These are phyloP conservation scores for Chaetoceros tenuissimus DNA, from an alignment of 108 stramenopile species.

Conservation along the genomic window DNA sequence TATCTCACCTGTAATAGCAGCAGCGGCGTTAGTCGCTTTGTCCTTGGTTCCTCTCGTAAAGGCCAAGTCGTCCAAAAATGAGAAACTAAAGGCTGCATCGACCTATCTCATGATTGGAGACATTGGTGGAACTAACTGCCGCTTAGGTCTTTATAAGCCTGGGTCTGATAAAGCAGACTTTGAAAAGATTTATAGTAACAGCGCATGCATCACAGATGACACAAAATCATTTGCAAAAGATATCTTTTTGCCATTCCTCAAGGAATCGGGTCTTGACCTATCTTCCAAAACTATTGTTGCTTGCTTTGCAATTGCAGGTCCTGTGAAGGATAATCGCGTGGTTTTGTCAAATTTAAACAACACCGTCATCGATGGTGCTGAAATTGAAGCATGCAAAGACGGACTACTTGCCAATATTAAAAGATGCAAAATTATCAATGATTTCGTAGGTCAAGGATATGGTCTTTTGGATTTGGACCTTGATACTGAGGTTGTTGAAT, in stretches of 20 bases:
- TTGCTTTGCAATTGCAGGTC: slow-evolving; percentile 90
- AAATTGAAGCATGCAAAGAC: slow-evolving; percentile 37
- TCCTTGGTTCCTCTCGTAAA: too few species aligned
- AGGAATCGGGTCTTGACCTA: slow-evolving; percentile 44
- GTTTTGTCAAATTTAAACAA: slow-evolving; percentile 73
- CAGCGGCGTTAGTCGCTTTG: too few species aligned
- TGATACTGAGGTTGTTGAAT: slow-evolving; percentile 40
- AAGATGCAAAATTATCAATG: slow-evolving; percentile 82
- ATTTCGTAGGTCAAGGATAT: slow-evolving; percentile 95
- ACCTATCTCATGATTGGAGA: slow-evolving; percentile 78
- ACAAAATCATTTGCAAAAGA: slow-evolving; percentile 35
- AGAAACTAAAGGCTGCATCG: slow-evolving; percentile 2
- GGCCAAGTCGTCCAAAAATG: too few species aligned
- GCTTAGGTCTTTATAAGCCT: slow-evolving; percentile 58
- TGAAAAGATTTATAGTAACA: slow-evolving; percentile 48
- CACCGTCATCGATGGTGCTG: slow-evolving; percentile 48
- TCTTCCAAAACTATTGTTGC: slow-evolving; percentile 45
- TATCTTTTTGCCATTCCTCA: slow-evolving; percentile 56
- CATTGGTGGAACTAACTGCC: slow-evolving; percentile 88
- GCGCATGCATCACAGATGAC: slow-evolving; percentile 22
- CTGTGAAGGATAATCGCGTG: slow-evolving; percentile 73
- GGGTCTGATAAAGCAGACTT: slow-evolving; percentile 29
- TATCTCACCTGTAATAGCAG: too few species aligned
- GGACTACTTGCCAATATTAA: slow-evolving; percentile 28
- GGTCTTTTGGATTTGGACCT: slow-evolving; percentile 84